A percentile compares a stretch with the other conserved stretches of the same genome.
phyloP scores from a whole-genome alignment of 352 stramenopile species.

The Halophytophthora batemanensis region DNA sequence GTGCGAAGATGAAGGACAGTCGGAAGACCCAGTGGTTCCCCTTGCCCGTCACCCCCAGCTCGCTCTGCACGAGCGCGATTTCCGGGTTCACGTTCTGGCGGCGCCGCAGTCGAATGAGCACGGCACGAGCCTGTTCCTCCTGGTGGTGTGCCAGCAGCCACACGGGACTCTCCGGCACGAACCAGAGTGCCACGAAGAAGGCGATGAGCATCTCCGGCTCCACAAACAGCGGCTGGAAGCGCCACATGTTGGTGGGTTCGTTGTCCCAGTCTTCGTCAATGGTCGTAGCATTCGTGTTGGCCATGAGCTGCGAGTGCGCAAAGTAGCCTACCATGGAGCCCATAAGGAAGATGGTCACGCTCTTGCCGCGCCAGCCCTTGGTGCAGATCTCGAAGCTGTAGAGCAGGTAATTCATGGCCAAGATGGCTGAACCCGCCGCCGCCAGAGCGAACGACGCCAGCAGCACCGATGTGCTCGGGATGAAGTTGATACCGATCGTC shows the following conservation, averaged over 20 bases:
- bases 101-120: slow-evolving; percentile 59
- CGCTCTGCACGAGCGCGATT: slow-evolving; percentile 47
- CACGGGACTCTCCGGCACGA: slow-evolving; percentile 78
- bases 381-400: slow-evolving; percentile 88
- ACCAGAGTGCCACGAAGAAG: slow-evolving; percentile 53
- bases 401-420: slow-evolving; percentile 73
- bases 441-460: slow-evolving; percentile 51
- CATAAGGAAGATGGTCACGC: slow-evolving; percentile 76
- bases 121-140: slow-evolving; percentile 46
- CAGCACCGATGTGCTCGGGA: slow-evolving; percentile 48
- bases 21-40: slow-evolving; percentile 66
- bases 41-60: slow-evolving; percentile 45
- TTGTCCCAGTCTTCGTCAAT: slow-evolving; percentile 34
- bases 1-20: slow-evolving; percentile 45
- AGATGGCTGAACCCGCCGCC: slow-evolving; percentile 54
- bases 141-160: slow-evolving; percentile 63
- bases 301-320: slow-evolving; percentile 56
- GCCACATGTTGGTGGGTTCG: slow-evolving; percentile 57
- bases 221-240: slow-evolving; percentile 58
- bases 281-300: slow-evolving; percentile 43
- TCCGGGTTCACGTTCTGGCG: slow-evolving; percentile 70
- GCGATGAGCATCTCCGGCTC: slow-evolving; percentile 53
- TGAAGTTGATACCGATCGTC: slow-evolving; percentile 59
- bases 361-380: slow-evolving; percentile 85
- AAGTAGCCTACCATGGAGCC: slow-evolving; percentile 70